Percentiles rank a stretch among this genome's conserved stretches.
phyloP scores from a whole-genome alignment of 768 basidiomycete genomes.

The Lyophyllum atratum region DNA sequence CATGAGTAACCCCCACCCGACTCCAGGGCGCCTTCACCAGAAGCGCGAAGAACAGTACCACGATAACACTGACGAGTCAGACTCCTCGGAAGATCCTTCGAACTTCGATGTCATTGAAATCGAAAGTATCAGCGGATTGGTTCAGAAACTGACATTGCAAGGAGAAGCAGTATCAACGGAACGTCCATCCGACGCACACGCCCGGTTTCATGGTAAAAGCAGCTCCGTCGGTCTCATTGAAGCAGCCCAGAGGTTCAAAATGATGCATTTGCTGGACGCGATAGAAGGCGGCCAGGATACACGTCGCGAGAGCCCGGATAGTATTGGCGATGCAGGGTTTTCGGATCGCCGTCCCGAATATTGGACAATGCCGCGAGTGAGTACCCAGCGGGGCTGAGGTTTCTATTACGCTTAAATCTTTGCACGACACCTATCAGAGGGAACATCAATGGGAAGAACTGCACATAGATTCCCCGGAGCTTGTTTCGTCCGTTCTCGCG shows the following conservation, averaged over 20 bases:
- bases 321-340: background rate
- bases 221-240: slow-evolving; percentile 58
- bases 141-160: slow-evolving; percentile 36
- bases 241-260: slow-evolving; percentile 52
- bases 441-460: slow-evolving; percentile 56
- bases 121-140: slow-evolving; percentile 32
- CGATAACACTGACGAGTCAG: slow-evolving; percentile 2
- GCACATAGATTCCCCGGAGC: slow-evolving; percentile 28
- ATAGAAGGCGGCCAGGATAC: slow-evolving; percentile 12
- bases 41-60: background rate
- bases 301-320: slow-evolving; percentile 18
- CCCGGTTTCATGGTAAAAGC: slow-evolving; percentile 65
- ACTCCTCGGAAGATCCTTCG: slow-evolving; percentile 23
- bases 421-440: slow-evolving; percentile 44
- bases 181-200: slow-evolving; percentile 35
- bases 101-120: slow-evolving; percentile 37
- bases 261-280: slow-evolving; percentile 47
- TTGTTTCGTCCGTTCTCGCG: slow-evolving; percentile 35
- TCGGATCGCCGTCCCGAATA: slow-evolving; percentile 45
- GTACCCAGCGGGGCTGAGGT: slow-evolving; percentile 20
- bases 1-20: slow-evolving; percentile 17
- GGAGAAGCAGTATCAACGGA: slow-evolving; percentile 21
- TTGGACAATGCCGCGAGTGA: slow-evolving; percentile 60
- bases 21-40: slow-evolving; percentile 9
- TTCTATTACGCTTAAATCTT: background rate